A percentile compares a stretch with the other conserved stretches of the same genome.
Evolutionary conservation across 768 basidiomycete species (phyloP).

Genomic region (Boletus sp.): DNA sequence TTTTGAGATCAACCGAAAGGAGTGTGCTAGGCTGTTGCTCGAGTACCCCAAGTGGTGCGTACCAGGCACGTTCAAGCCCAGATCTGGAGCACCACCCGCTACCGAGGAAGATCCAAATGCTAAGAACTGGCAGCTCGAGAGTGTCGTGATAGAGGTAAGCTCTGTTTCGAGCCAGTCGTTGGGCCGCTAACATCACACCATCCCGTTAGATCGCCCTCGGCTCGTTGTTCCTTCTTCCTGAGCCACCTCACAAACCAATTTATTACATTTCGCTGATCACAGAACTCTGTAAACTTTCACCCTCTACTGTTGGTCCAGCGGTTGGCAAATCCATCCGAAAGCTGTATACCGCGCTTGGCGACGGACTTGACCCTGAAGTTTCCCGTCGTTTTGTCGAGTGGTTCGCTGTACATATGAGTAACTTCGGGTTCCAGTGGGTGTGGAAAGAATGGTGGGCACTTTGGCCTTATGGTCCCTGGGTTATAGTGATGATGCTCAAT

Average conservation of each 20-base stretch:
- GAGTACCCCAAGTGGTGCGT: slow-evolving; percentile 84
- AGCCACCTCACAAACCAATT: slow-evolving; percentile 69
- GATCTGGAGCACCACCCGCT: slow-evolving; percentile 52
- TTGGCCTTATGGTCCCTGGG: background rate
- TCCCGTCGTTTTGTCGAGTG: slow-evolving; percentile 85
- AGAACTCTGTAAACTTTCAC: slow-evolving; percentile 93
- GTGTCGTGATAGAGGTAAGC: slow-evolving; percentile 77
- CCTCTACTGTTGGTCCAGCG: slow-evolving; percentile 88
- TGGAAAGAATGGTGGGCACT: slow-evolving; percentile 93
- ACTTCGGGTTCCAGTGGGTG: slow-evolving; percentile 97
- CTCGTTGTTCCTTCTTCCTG: slow-evolving; percentile 71
- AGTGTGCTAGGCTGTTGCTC: slow-evolving; percentile 82
- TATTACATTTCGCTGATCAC: slow-evolving; percentile 89
- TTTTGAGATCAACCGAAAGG: slow-evolving; percentile 95
- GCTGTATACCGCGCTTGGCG: slow-evolving; percentile 73
- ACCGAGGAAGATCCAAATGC: slow-evolving; percentile 49
- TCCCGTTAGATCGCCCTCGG: slow-evolving; percentile 64
- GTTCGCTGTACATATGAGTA: slow-evolving; percentile 96
- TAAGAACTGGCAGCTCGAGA: slow-evolving; percentile 87
- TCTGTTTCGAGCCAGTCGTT: background rate
- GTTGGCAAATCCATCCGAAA: slow-evolving; percentile 94
- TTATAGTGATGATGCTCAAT: background rate
- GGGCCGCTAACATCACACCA: background rate
- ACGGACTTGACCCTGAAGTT: slow-evolving; percentile 84
- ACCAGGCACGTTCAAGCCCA: slow-evolving; percentile 81